Percentiles rank a stretch among this genome's conserved stretches.
These are phyloP conservation scores for Phytophthora syringae DNA, from an alignment of 352 stramenopile genomes.

Conservation along the genomic window DNA sequence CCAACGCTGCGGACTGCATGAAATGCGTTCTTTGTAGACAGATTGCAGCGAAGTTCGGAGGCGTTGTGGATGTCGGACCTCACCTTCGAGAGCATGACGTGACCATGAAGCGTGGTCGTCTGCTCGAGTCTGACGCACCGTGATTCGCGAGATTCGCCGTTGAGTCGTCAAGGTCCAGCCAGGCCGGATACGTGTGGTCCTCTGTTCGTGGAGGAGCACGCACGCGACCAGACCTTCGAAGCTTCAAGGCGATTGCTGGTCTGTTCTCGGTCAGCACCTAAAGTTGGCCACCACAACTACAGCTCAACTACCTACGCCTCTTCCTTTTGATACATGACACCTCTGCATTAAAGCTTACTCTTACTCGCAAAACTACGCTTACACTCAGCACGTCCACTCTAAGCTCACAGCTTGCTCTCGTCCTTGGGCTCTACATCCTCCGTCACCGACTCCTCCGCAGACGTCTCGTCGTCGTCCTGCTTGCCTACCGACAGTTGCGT, in stretches of 20 bases:
- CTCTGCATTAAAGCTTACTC: constrained; percentile 37
- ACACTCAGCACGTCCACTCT: constrained; percentile 33
- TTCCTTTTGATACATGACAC: constrained; percentile 19
- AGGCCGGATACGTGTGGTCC: constrained; percentile 16
- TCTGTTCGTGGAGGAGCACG: background rate
- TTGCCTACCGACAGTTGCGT: constrained; percentile 16
- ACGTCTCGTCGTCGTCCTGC: constrained; percentile 43
- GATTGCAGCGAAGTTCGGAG: too few species aligned
- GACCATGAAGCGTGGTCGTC: too few species aligned
- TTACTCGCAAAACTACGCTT: constrained; percentile 34
- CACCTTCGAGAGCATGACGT: too few species aligned
- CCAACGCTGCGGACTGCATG: background rate
- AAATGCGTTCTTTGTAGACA: too few species aligned
- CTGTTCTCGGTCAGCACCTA: background rate
- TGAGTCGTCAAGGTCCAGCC: constrained; percentile 8
- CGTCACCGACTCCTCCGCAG: constrained; percentile 38
- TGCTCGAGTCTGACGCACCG: constrained; percentile 6
- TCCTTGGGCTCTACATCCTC: constrained; percentile 29
- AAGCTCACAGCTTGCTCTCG: constrained; percentile 28
- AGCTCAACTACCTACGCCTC: too few species aligned
- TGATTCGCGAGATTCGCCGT: too few species aligned
- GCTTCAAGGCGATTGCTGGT: background rate
- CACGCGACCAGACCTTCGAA: constrained; percentile 1
- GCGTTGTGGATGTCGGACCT: too few species aligned
- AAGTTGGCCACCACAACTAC: too few species aligned